phyloP scores from a whole-genome alignment of 2,329 filamentous ascomycete species.

The Fusarium anguioides region DNA sequence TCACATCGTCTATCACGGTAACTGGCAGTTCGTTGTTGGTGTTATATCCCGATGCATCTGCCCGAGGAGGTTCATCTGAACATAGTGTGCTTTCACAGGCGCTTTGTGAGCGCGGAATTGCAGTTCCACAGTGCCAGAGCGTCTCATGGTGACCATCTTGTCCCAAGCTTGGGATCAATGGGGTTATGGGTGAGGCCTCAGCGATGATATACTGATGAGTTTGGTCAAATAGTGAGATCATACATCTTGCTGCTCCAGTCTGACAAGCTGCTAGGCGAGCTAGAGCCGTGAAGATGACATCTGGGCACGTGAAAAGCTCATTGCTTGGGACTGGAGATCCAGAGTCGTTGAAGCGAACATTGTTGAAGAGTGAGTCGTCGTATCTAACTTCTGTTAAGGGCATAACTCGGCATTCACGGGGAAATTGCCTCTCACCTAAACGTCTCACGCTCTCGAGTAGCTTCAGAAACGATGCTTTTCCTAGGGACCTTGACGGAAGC shows the following conservation, averaged over 20 bases:
- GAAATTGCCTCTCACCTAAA: slow-evolving; percentile 42
- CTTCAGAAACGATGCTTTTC: slow-evolving; percentile 38
- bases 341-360: slow-evolving; percentile 41
- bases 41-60: neutral
- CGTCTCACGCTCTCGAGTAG: slow-evolving; percentile 47
- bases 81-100: slow-evolving; percentile 47
- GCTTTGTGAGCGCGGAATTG: slow-evolving; percentile 46
- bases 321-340: slow-evolving; percentile 39
- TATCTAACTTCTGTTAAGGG: slow-evolving; percentile 2
- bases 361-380: slow-evolving; percentile 19
- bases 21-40: slow-evolving; percentile 45
- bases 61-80: slow-evolving; percentile 1
- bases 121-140: slow-evolving; percentile 48
- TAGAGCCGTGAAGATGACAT: slow-evolving; percentile 58
- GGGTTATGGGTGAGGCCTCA: slow-evolving; percentile 59
- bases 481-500: slow-evolving; percentile 7
- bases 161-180: slow-evolving; percentile 45
- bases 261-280: slow-evolving; percentile 60
- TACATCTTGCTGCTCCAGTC: slow-evolving; percentile 53
- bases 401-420: neutral
- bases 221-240: slow-evolving; percentile 64
- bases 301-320: slow-evolving; percentile 46
- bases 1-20: slow-evolving; percentile 50
- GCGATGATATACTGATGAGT: slow-evolving; percentile 62
- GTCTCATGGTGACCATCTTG: slow-evolving; percentile 10